Evolutionary conservation across 2,329 filamentous ascomycete genomes (phyloP).

Genomic region (Pyrenophora teres): DNA sequence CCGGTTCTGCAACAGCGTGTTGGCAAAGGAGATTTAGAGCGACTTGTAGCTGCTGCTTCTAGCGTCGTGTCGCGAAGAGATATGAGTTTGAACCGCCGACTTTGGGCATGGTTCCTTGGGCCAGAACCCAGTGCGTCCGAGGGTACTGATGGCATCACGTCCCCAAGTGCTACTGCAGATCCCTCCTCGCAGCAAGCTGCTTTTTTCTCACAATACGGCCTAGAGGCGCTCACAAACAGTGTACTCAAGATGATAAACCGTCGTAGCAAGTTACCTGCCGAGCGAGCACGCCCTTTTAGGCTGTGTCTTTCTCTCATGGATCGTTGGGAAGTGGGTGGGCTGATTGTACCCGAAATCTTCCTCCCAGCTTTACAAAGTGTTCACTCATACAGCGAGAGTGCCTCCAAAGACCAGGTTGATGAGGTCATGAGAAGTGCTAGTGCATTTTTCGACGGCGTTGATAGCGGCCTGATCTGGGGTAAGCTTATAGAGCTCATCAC

Average conservation of each 20-base stretch:
- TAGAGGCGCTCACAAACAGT: conserved; percentile 73
- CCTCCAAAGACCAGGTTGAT: conserved; percentile 72
- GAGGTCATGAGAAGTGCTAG: conserved; percentile 93
- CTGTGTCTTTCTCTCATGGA: conserved; percentile 97
- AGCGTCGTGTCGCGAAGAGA: conserved; percentile 87
- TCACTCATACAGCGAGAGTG: conserved; percentile 70
- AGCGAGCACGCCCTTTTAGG: conserved; percentile 82
- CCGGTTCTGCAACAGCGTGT: conserved; percentile 77
- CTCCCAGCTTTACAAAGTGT: conserved; percentile 83
- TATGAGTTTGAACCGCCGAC: conserved; percentile 91
- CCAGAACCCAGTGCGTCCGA: conserved; percentile 63
- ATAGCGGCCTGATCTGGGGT: conserved; percentile 89
- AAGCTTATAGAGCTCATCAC: conserved; percentile 73
- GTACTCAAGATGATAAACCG: conserved; percentile 76
- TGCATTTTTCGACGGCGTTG: conserved; percentile 96
- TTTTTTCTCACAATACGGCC: conserved; percentile 82
- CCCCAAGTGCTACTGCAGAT: conserved; percentile 49
- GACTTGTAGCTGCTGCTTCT: conserved; percentile 80
- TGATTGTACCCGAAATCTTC: conserved; percentile 87
- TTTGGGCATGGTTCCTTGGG: conserved; percentile 97
- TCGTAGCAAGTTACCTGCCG: conserved; percentile 59
- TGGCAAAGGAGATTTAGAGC: conserved; percentile 75
- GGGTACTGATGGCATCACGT: conserved; percentile 35
- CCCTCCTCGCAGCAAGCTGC: conserved; percentile 54
- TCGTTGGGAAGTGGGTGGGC: conserved; percentile 92